phyloP scores from a whole-genome alignment of 768 basidiomycete genomes.

The Termitomyces sp. region DNA sequence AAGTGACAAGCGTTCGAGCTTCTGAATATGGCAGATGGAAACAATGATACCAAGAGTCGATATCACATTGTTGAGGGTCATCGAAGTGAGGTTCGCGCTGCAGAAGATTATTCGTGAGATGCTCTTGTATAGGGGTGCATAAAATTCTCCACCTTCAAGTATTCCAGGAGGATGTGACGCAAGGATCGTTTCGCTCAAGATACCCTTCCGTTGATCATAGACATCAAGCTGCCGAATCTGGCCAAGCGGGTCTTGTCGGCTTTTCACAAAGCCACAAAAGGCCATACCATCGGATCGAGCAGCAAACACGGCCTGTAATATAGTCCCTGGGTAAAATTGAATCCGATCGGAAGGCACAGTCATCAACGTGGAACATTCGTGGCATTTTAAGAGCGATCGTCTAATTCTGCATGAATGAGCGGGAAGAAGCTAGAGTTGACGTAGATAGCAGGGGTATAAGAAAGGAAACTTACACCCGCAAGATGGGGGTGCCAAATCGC shows the following conservation, averaged over 20 bases:
- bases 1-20: background rate
- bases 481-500: background rate
- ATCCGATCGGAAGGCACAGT: background rate
- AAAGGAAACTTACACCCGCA: background rate
- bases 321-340: background rate
- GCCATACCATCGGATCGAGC: background rate
- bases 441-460: background rate
- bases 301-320: background rate
- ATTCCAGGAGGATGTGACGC: background rate
- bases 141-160: background rate
- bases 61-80: background rate
- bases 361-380: background rate
- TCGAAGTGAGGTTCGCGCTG: conserved; percentile 1
- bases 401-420: background rate
- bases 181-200: background rate
- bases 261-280: background rate
- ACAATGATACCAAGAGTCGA: background rate
- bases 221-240: background rate
- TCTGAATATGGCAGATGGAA: background rate
- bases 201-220: background rate
- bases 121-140: background rate
- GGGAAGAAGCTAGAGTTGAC: background rate
- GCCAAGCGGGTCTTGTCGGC: background rate
- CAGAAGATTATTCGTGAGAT: background rate
- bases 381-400: background rate